Conservation (phyloP, 768 basidiomycete species). For the Exidia glandulosa region DNA sequence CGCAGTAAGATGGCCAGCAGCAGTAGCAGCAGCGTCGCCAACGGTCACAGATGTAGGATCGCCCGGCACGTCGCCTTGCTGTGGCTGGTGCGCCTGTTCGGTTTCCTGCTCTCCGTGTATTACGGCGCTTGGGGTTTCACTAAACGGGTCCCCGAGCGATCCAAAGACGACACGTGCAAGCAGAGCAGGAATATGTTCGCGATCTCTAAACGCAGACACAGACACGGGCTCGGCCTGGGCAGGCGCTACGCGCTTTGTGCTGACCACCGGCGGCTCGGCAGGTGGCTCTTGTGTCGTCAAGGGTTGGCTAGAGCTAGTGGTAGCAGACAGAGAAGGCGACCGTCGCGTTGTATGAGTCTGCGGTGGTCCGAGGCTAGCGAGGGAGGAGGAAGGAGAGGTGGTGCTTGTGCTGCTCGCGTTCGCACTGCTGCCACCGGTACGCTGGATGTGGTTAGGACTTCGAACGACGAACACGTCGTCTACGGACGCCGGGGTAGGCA, state of each 20-base stretch:
- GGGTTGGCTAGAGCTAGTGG: not conserved
- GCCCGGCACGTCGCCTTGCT: no score
- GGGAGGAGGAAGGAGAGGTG: conserved; percentile 32
- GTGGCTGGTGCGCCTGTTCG: no score
- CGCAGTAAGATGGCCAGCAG: no score
- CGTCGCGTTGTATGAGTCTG: not conserved
- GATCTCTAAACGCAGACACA: not conserved
- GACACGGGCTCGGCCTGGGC: not conserved
- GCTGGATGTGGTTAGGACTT: not conserved
- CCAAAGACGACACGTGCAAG: not conserved
- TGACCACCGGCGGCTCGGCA: not conserved
- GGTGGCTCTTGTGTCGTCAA: not conserved
- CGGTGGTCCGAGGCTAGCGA: not conserved
- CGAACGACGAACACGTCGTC: not conserved
- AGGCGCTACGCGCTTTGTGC: not conserved
- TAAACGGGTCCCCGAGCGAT: not conserved
- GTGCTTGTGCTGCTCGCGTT: conserved; percentile 33
- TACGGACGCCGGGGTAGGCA: conserved; percentile 5
- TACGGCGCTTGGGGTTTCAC: no score
- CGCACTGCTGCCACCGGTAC: conserved; percentile 20
- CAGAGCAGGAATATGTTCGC: not conserved
- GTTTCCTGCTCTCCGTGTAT: no score
- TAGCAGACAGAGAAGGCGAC: not conserved
- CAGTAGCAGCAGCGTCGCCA: no score
- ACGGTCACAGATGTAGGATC: no score